Conservation (phyloP, 140 eudicot species). For the Erigeron philadelphicus region DNA sequence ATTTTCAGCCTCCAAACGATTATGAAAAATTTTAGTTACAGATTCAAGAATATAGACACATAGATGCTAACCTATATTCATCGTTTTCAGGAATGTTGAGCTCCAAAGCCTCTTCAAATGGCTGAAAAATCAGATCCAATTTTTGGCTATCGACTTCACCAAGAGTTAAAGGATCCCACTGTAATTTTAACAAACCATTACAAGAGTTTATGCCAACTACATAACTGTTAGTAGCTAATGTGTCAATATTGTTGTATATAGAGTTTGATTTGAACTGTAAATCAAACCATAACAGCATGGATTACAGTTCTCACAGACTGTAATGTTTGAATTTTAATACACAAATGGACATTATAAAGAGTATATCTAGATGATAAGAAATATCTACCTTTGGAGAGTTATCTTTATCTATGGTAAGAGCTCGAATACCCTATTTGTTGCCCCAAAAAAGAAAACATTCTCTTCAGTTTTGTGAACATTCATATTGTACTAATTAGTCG, state of each 20-base stretch:
- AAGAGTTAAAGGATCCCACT: constrained; percentile 84
- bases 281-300: neutral
- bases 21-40: neutral
- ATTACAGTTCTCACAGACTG: neutral
- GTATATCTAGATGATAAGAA: neutral
- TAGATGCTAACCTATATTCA: constrained; percentile 49
- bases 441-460: constrained; percentile 8
- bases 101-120: constrained; percentile 71
- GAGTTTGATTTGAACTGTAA: neutral
- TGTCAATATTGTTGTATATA: neutral
- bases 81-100: constrained; percentile 59
- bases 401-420: constrained; percentile 85
- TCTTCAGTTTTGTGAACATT: constrained; percentile 5
- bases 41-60: constrained; percentile 1
- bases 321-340: neutral
- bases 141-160: constrained; percentile 51
- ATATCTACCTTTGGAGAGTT: constrained; percentile 80
- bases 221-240: neutral
- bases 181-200: constrained; percentile 13
- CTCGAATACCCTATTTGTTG: constrained; percentile 67
- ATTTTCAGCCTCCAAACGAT: neutral
- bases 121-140: constrained; percentile 51
- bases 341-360: neutral
- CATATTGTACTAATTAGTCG: neutral
- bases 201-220: neutral